A percentile compares a stretch with the other conserved stretches of the same genome.
Evolutionary conservation across 345 rosid genomes (phyloP).

Genomic region (Salix exigua): DNA sequence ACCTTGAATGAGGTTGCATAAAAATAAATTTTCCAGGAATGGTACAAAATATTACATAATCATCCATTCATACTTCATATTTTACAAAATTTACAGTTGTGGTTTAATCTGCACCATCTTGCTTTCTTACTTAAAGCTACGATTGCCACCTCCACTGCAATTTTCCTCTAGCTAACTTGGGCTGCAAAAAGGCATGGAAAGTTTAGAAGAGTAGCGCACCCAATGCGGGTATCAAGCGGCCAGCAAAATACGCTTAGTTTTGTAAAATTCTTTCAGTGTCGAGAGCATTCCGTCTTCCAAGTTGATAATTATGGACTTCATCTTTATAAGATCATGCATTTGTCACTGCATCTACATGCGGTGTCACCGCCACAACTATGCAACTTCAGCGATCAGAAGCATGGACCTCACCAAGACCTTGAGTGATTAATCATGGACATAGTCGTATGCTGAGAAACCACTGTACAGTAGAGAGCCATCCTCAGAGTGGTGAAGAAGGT

Average conservation of each 20-base stretch:
- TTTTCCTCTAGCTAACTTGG: not conserved
- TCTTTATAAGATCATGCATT: not conserved
- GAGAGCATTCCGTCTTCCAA: not conserved
- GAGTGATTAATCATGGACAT: conserved; percentile 22
- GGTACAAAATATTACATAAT: not conserved
- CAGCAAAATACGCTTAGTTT: not conserved
- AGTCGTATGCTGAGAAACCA: conserved; percentile 56
- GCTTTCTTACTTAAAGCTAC: not conserved
- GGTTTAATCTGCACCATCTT: not conserved
- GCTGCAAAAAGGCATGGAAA: not conserved
- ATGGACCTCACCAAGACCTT: not conserved
- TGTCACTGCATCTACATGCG: not conserved
- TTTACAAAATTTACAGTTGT: not conserved
- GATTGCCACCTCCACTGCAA: not conserved
- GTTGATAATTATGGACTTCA: not conserved
- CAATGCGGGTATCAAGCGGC: not conserved
- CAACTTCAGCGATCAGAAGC: not conserved
- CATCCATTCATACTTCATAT: not conserved
- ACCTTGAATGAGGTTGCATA: not conserved
- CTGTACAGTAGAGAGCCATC: conserved; percentile 31
- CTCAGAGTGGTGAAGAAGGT: conserved; percentile 50
- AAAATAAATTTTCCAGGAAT: not conserved
- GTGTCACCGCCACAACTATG: not conserved
- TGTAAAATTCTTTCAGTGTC: not conserved
- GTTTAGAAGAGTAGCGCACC: not conserved